Evolutionary conservation across 768 basidiomycete genomes (phyloP), one percentile per base, ranked within the genome.

Genomic region (Lactarius trivialis): DNA sequence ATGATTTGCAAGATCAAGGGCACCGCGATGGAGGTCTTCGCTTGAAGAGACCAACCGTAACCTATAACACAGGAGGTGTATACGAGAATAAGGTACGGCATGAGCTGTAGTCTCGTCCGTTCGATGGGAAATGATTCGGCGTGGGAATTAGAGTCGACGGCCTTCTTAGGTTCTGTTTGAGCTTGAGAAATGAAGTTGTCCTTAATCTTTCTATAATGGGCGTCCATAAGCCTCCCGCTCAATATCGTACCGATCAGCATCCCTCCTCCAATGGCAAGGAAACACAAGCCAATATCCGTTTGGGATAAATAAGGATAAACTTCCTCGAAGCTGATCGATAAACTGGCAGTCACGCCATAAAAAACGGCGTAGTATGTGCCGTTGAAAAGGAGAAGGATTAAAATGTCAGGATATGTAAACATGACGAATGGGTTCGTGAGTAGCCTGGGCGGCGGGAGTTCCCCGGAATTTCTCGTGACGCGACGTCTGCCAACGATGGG

Each of bases 241-340:
- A 78, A 26, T n/a, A 77, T 70, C 21, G 83, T 79, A 14, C 90
- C 86, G 17, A 86, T 54, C 9, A 83, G 72, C 74, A 85, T 85
- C 0, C 92, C 93, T 17, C 82, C 80, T 2, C 91, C 93, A 55
- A 87, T 80, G 1, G 85, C 82, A 58, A 93, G 74, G 75, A 86
- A 94, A 71, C 88, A 92, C 5, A 94, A 73, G 2, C 92, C 92
- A 34, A 89, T 78, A 26, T 82, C 78, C 4, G 84, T 83, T 64
- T 89, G 81, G 60, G 72, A 79, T 21, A 91, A 76, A 63, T 73
- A 78, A 0, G 84, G 79, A 65, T 93, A 92, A 1, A 78, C 74
- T 1, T 72, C 64, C 55, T 78, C 74, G 69, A 91, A 85, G 0
- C 86, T 76, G 0, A 85, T 80, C 1, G 88, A 84, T 17, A 86